Base-by-base conservation (phyloP, 257 asterid genomes). In the Perilla frutescens region DNA sequence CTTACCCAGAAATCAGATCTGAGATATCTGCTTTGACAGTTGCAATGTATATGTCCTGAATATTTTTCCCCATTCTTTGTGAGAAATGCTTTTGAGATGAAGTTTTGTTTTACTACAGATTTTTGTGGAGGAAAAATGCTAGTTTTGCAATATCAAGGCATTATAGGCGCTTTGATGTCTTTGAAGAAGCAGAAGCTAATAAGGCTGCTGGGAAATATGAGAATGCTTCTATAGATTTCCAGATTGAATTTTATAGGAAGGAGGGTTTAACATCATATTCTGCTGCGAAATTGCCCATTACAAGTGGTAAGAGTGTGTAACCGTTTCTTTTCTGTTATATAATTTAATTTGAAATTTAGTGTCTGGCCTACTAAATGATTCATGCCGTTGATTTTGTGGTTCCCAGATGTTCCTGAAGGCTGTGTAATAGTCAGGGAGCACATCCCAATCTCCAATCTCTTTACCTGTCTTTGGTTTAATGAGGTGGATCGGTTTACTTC, bases 361-460 rank as follows among this genome's bases (percentile, higher is more conserved):
- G 29, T 45, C 44, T 43, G 37, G 14, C 29, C 66, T n/a, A 48
- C 32, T 34, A 20, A 48, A 56, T 73, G 36, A 68, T 68, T 66
- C 45, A 54, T 66, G 36, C 59, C 13, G 4, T 41, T 48, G 32
- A 10, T 20, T 2, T 58, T 68, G 48, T 40, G 72, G 77, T 48
- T 58, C 74, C 61, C 90, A 93, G 98, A 93, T 87, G 98, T 93
- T 77, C 97, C 97, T 36, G 97, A 93, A 84, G 98, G 98, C 39
- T 93, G 98, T 81, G 97, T 93, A 31, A 89, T 91, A 61, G 67
- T 93, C 73, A 85, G 84, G 86, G 98, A 93, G 79, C 98, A 93
- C 72, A 72, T 85, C 64, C 98, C 97, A 8, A 86, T 93, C 80
- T 76, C 97, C 78, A 86, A 91, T 72, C 92, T 93, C 78, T 90